Base-by-base conservation (phyloP, 1,139 yeast genomes). In the Candida mesenterica region DNA sequence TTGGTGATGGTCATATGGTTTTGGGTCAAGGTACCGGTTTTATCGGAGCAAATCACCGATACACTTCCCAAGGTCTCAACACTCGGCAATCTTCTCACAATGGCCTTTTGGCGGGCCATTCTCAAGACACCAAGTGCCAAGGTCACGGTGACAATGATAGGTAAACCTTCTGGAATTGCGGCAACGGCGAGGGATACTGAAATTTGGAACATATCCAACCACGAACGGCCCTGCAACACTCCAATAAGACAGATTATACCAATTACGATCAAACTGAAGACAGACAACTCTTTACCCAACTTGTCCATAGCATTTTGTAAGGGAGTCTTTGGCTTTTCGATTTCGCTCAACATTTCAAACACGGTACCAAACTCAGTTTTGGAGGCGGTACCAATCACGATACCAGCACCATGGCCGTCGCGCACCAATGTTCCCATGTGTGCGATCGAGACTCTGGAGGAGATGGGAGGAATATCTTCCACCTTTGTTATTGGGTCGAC, bases 141-240 rank as follows among this genome's bases (percentile, higher is more conserved):
- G 0, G 97, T 92, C 4, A 92, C 97, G 4, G 97, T 90, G 30
- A 92, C 97, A 56, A 92, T 90, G 52, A 92, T 90, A 0, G 97
- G 97, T 46, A 92, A 73, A 38, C 97, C 97, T 62, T 92, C 98
- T 3, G 98, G 98, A 48, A 92, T 90, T 2, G 97, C 97, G 32
- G 98, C 98, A 10, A 92, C 97, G 1, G 97, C 97, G 44, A 92
- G 71, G 3, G 96, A 88, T 8, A 92, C 97, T 2, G 96, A 87
- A 42, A 92, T 89, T 57, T 92, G 96, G 62, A 92, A 90, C 96
- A 92, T 92, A 45, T 90, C 97, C 41, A 92, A 71, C 96, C 96
- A 88, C 7, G 86, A 75, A 44, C 95, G 82, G 34, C 97, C 97
- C 65, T 90, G 96, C 33, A 86, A 38, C 15, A 92, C 72, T 39